Percentiles rank a stretch among this genome's conserved stretches.
Evolutionary conservation across 1,139 yeast genomes (phyloP).

Genomic region (Ogataea hybrid): DNA sequence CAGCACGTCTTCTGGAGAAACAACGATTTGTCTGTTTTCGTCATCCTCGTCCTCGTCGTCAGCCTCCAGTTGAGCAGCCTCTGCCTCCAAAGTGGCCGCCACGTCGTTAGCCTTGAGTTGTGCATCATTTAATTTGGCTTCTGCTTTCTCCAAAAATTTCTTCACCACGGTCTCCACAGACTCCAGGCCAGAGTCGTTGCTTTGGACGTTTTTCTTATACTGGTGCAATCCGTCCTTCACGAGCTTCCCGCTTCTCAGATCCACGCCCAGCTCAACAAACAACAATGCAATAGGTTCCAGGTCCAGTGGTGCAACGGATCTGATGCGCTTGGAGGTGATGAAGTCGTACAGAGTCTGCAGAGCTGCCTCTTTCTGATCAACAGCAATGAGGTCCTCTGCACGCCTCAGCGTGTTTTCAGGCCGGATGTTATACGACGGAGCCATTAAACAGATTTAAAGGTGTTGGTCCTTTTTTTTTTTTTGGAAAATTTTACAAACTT

Average conservation of each 20-base stretch:
- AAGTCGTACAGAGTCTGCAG: constrained; percentile 87
- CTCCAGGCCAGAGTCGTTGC: constrained; percentile 66
- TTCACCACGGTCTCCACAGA: constrained; percentile 81
- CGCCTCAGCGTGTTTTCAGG: constrained; percentile 69
- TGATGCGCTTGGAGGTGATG: constrained; percentile 82
- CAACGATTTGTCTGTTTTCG: constrained; percentile 38
- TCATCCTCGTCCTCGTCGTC: constrained; percentile 40
- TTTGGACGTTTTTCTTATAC: constrained; percentile 86
- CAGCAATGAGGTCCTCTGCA: constrained; percentile 94
- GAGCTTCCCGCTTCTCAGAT: constrained; percentile 79
- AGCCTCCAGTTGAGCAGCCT: constrained; percentile 34
- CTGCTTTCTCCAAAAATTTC: constrained; percentile 72
- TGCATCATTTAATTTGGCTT: constrained; percentile 66
- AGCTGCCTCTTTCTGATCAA: constrained; percentile 87
- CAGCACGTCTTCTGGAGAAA: constrained; percentile 83
- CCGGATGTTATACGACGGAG: constrained; percentile 55
- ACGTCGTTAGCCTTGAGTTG: constrained; percentile 79
- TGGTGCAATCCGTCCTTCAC: constrained; percentile 96
- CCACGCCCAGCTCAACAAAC: constrained; percentile 82
- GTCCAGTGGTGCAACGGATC: constrained; percentile 75
- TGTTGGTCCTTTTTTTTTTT: constrained; percentile 2
- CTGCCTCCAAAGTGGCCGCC: constrained; percentile 61
- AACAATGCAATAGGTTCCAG: constrained; percentile 88
- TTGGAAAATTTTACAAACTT: constrained; percentile 8
- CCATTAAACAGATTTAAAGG: constrained; percentile 33